Evolutionary conservation across 805 yeast species (phyloP).

Genomic region (Phaffomyces opuntiae): DNA sequence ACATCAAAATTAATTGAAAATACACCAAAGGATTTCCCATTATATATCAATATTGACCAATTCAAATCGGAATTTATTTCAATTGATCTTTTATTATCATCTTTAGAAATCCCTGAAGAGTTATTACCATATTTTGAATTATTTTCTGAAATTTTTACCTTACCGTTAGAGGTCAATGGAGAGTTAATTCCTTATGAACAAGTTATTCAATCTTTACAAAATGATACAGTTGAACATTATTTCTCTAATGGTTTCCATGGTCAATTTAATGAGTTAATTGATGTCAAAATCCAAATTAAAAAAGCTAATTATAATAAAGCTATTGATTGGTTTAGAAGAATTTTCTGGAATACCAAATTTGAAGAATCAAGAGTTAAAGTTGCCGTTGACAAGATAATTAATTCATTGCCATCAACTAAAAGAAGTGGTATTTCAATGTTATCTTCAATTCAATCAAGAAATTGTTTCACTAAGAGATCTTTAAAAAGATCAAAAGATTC

Average conservation of each 20-base stretch:
- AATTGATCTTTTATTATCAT: conserved; percentile 53
- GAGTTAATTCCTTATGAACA: conserved; percentile 56
- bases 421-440: conserved; percentile 49
- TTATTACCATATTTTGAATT: conserved; percentile 62
- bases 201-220: conserved; percentile 66
- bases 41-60: conserved; percentile 73
- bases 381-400: conserved; percentile 35
- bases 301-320: conserved; percentile 57
- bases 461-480: conserved; percentile 51
- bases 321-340: conserved; percentile 67
- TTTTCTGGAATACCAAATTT: conserved; percentile 59
- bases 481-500: conserved; percentile 60
- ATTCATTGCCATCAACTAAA: conserved; percentile 33
- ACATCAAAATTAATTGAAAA: conserved; percentile 21
- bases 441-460: conserved; percentile 50
- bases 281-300: conserved; percentile 55
- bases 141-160: conserved; percentile 57
- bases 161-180: conserved; percentile 67
- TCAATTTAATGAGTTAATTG: conserved; percentile 59
- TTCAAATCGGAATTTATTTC: conserved; percentile 74
- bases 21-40: conserved; percentile 46
- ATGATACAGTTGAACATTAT: conserved; percentile 59
- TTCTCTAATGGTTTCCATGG: conserved; percentile 52
- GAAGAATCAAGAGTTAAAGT: conserved; percentile 68
- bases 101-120: conserved; percentile 41